Evolutionary conservation across 106 monocot genomes (phyloP), one percentile per base, ranked within the genome.

Genomic region (Iris macrosiphon): DNA sequence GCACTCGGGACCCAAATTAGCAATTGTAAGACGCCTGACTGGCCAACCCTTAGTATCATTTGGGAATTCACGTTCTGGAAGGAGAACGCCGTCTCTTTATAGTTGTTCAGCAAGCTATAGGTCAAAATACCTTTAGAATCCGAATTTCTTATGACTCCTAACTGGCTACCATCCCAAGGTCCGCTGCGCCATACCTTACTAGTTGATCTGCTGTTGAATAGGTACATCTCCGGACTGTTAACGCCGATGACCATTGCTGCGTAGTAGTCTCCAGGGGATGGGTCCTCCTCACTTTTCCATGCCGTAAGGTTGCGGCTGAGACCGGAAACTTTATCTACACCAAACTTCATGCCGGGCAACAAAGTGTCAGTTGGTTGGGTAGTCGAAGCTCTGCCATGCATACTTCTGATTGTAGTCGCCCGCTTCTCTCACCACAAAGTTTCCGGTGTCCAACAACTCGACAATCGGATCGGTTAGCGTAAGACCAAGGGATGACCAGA

Each of bases 371-470:
- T 44, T n/a, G n/a, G n/a, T n/a, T 15, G 44, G 44, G 44, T 44
- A 44, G 17, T 44, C 44, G 44, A 44, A 44, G 44, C 49, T 25
- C 49, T 49, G 49, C 49, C 49, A 49, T 9, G 23, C 23, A 22
- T 21, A 49, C 1, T 7, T 20, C 5, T 49, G 6, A 5, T 17
- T 8, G 24, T 17, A 15, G 1, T 42, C 17, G 6, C 21, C 15
- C 13, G 26, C 24, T 29, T 41, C 13, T 40, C 24, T 37, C 11
- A 57, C 40, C 7, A 57, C 57, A 24, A 57, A 57, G 57, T 57
- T 57, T 19, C 38, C 38, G 17, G 23, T 37, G 24, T 40, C 35
- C 9, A 57, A 38, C n/a, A 39, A 20, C 17, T 40, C 7, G 22
- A 20, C 38, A 13, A 24, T 16, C 9, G 38, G 33, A 26, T 54